Conservation (phyloP, 1,284 basidiomycete genomes). For the Leccinum subrobustum region DNA sequence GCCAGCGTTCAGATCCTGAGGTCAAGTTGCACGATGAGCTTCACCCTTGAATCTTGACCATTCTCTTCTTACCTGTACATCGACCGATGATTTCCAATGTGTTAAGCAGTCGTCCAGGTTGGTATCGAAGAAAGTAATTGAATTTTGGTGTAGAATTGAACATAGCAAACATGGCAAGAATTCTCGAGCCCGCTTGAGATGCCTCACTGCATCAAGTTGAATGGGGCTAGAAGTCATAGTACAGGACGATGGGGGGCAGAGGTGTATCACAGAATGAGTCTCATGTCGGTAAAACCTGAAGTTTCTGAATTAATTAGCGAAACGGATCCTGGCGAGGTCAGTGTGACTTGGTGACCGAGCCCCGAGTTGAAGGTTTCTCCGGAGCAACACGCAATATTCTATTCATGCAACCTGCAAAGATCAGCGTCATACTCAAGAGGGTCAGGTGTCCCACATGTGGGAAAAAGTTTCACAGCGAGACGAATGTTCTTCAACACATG, state of each 20-base stretch:
- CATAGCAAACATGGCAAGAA: neutral
- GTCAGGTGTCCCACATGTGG: neutral
- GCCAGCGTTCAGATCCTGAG: neutral
- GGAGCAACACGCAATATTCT: neutral
- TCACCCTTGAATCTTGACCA: neutral
- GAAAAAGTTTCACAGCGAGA: neutral
- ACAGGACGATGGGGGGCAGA: neutral
- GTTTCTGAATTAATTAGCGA: neutral
- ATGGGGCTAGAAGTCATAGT: neutral
- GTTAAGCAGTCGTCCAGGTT: neutral
- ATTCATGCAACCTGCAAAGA: neutral
- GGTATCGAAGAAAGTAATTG: neutral
- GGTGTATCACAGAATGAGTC: neutral
- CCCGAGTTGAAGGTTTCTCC: no score
- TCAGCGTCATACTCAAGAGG: neutral
- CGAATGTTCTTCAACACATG: neutral
- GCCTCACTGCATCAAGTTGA: neutral
- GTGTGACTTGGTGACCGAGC: neutral
- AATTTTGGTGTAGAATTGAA: neutral
- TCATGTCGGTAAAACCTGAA: neutral
- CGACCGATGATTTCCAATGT: neutral
- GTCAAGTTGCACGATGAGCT: neutral
- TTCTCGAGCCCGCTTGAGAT: neutral
- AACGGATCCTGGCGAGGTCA: no score
- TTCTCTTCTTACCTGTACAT: neutral